A percentile compares a stretch with the other conserved stretches of the same genome.
These are phyloP conservation scores for Coemansia sp. DNA, from an alignment of 192 early-diverging fungal genomes.

Conservation along the genomic window DNA sequence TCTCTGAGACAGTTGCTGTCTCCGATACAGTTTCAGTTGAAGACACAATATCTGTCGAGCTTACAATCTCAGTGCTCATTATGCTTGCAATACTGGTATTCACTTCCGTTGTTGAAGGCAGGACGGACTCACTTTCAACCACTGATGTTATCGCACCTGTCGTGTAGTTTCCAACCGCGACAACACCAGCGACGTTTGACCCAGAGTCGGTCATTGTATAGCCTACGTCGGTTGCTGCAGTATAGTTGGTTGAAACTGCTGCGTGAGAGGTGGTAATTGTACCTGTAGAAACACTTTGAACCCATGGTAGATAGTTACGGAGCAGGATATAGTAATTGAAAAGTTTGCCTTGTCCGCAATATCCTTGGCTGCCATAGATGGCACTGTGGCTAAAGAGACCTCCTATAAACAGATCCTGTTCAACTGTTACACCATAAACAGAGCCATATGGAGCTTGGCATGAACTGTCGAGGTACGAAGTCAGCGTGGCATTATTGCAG, in stretches of 20 bases:
- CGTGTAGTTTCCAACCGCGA: slow-evolving; percentile 5
- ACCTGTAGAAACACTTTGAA: neutral
- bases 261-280: slow-evolving; percentile 5
- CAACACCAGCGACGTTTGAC: neutral
- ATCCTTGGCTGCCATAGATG: slow-evolving; percentile 7
- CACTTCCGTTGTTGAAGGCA: too few species aligned
- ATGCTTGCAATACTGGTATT: too few species aligned
- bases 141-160: too few species aligned
- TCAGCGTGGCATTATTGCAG: slow-evolving; percentile 1
- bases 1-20: slow-evolving; percentile 1
- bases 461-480: neutral
- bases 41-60: neutral
- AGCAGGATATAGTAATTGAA: slow-evolving; percentile 29
- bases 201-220: slow-evolving; percentile 8
- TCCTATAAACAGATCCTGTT: neutral
- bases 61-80: slow-evolving; percentile 4
- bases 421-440: neutral
- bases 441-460: slow-evolving; percentile 9
- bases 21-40: neutral
- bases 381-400: slow-evolving; percentile 12
- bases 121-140: too few species aligned
- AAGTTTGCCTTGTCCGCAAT: slow-evolving; percentile 14
- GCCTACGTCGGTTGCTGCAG: neutral
- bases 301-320: slow-evolving; percentile 35
- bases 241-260: slow-evolving; percentile 1